A percentile compares a stretch with the other conserved stretches of the same genome.
phyloP scores from a whole-genome alignment of 163 green algal genomes.

The Chloromonas sp. region DNA sequence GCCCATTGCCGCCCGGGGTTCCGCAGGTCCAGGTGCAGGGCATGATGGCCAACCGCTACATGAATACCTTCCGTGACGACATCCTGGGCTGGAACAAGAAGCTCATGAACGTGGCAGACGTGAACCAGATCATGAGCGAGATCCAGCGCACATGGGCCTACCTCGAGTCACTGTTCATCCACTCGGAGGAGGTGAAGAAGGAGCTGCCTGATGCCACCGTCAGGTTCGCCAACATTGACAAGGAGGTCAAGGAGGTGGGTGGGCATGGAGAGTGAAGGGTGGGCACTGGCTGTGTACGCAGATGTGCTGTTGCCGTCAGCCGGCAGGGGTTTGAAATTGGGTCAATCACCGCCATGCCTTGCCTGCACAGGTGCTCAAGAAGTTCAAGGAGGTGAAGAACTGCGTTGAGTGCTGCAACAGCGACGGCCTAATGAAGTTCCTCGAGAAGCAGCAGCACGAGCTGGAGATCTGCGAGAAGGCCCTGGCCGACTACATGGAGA shows the following conservation, averaged over 20 bases:
- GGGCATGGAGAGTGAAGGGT: too few species aligned
- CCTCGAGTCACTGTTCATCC: constrained; percentile 81
- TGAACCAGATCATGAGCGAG: constrained; percentile 75
- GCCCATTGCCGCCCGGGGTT: too few species aligned
- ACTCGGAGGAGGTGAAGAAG: constrained; percentile 82
- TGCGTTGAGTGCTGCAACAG: constrained; percentile 67
- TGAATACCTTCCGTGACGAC: constrained; percentile 72
- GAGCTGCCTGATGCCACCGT: constrained; percentile 70
- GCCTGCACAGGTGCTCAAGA: constrained; percentile 19
- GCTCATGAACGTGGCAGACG: constrained; percentile 76
- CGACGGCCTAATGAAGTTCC: constrained; percentile 66
- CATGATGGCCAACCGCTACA: constrained; percentile 88
- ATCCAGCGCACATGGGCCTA: constrained; percentile 86
- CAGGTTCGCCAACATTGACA: constrained; percentile 72
- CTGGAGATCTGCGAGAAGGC: constrained; percentile 84
- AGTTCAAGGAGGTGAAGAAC: constrained; percentile 64
- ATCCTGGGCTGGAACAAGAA: constrained; percentile 80
- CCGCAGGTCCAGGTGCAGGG: constrained; percentile 66
- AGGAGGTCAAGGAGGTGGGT: constrained; percentile 49
- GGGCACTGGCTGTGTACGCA: too few species aligned
- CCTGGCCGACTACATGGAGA: constrained; percentile 83
- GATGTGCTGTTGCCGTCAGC: too few species aligned
- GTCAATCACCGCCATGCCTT: too few species aligned
- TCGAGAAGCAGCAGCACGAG: constrained; percentile 73
- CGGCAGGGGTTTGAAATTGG: too few species aligned